Evolutionary conservation across 208 protist species (phyloP), one percentile per base, ranked within the genome.

Genomic region (Leishmania tropica): DNA sequence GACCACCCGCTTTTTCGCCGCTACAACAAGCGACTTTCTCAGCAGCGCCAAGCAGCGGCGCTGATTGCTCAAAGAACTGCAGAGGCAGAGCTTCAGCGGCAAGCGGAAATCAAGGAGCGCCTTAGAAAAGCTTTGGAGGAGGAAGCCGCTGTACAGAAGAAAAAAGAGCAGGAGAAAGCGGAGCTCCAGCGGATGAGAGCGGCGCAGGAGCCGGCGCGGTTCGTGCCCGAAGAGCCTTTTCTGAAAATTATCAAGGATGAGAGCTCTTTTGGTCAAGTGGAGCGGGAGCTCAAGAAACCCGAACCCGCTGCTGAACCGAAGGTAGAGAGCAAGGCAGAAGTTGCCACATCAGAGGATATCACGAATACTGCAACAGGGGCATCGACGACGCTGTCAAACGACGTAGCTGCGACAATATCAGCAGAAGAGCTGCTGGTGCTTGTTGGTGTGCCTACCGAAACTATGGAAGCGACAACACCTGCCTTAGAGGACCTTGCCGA

Each of bases 1-100:
- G 83, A 90, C 28, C 94, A 97, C 78, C 94, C 94, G 0, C 79
- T 97, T 54, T 97, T 97, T 85, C 79, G 87, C 2, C 86, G 94
- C 8, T 97, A 93, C 80, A 93, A 81, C 64, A 76, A 89, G 31
- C 84, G 94, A n/a, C 79, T 96, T 19, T 80, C 87, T 75, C 85
- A 87, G 15, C 79, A 91, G 58, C 87, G 87, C 1, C 89, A 95
- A n/a, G 92, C 92, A 1, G 83, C 81, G 35, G 86, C 88, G 74
- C 70, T 95, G 28, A 89, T 96, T 84, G 81, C 86, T 24, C 89
- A 94, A 48, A 74, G 87, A 7, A 92, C 87, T 31, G 77, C 88
- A 42, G 89, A 97, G 35, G 88, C 86, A 4, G 89, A 94, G 75
- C 81, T 90, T 42, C 83, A 95, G 80, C 80, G 90, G 35, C 89